A percentile compares a stretch with the other conserved stretches of the same genome.
Conservation (phyloP, 176 grass and related monocot species). For the Musa beccarii region DNA sequence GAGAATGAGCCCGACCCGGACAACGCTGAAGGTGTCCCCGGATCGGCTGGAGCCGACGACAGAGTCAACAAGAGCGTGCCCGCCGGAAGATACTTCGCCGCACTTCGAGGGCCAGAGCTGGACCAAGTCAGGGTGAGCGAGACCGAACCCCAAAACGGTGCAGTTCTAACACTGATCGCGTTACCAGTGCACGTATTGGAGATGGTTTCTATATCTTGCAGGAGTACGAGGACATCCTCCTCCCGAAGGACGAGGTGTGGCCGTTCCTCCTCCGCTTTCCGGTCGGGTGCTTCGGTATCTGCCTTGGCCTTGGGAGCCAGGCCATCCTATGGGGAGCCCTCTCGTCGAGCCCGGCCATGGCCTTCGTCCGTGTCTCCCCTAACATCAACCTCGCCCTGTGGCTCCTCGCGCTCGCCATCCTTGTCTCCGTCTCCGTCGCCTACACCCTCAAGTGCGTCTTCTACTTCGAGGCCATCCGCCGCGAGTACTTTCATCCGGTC, state of each 20-base stretch:
- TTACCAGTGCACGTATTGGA: background rate
- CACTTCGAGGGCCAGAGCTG: slow-evolving; percentile 87
- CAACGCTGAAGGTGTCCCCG: slow-evolving; percentile 33
- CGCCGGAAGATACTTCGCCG: slow-evolving; percentile 91
- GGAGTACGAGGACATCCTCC: slow-evolving; percentile 80
- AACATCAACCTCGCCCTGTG: slow-evolving; percentile 67
- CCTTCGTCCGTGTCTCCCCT: slow-evolving; percentile 64
- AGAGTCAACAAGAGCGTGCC: slow-evolving; percentile 76
- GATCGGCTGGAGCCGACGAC: slow-evolving; percentile 30
- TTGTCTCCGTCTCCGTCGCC: slow-evolving; percentile 50
- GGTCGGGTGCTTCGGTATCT: slow-evolving; percentile 87
- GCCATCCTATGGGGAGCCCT: slow-evolving; percentile 92
- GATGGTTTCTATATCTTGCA: slow-evolving; percentile 6
- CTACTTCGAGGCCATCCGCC: slow-evolving; percentile 96
- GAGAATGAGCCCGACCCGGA: slow-evolving; percentile 40
- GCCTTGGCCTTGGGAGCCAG: slow-evolving; percentile 79
- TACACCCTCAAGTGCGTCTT: slow-evolving; percentile 90
- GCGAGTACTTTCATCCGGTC: slow-evolving; percentile 96
- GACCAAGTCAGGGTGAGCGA: slow-evolving; percentile 81
- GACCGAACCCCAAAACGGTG: background rate
- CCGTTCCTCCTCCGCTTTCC: slow-evolving; percentile 95
- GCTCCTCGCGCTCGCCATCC: slow-evolving; percentile 49
- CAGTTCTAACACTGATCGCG: no score
- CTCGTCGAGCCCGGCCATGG: slow-evolving; percentile 50
- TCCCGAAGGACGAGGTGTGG: slow-evolving; percentile 93